Conservation (phyloP, 441 rosid species). For the Pelargonium myrrhifolium region DNA sequence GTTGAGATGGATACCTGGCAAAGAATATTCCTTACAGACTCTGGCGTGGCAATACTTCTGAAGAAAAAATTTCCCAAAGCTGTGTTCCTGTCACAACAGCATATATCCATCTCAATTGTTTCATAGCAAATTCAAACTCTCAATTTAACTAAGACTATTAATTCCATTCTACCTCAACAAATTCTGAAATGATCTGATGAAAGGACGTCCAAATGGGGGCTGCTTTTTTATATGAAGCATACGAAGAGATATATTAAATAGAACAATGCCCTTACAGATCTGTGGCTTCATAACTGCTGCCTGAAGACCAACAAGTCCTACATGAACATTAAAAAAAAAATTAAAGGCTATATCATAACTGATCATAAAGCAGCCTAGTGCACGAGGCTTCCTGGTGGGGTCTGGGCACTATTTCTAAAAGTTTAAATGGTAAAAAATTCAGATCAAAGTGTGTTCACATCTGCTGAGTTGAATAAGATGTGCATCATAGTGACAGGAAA, state of each 20-base stretch:
- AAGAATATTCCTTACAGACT: constrained; percentile 63
- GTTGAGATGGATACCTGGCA: constrained; percentile 43
- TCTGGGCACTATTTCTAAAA: neutral
- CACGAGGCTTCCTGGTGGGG: no score
- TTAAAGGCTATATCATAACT: neutral
- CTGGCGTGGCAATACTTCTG: constrained; percentile 53
- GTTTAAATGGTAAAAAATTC: neutral
- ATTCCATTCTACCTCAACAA: constrained; percentile 50
- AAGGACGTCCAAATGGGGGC: constrained; percentile 68
- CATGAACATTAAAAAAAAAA: constrained; percentile 16
- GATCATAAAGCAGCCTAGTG: neutral
- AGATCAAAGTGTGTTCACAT: neutral
- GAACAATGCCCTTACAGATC: constrained; percentile 57
- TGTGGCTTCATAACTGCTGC: constrained; percentile 67
- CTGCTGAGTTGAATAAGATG: neutral
- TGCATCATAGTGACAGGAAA: neutral
- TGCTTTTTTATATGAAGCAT: constrained; percentile 90
- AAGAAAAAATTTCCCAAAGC: constrained; percentile 54
- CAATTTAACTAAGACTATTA: neutral
- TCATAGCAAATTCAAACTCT: neutral
- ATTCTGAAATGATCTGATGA: constrained; percentile 68
- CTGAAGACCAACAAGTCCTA: constrained; percentile 88
- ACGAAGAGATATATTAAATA: constrained; percentile 72
- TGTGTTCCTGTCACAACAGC: constrained; percentile 52
- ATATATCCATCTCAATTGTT: constrained; percentile 2